These are phyloP conservation scores for Coemansia sp. DNA, from an alignment of 192 early-diverging fungal species.

Conservation along the genomic window DNA sequence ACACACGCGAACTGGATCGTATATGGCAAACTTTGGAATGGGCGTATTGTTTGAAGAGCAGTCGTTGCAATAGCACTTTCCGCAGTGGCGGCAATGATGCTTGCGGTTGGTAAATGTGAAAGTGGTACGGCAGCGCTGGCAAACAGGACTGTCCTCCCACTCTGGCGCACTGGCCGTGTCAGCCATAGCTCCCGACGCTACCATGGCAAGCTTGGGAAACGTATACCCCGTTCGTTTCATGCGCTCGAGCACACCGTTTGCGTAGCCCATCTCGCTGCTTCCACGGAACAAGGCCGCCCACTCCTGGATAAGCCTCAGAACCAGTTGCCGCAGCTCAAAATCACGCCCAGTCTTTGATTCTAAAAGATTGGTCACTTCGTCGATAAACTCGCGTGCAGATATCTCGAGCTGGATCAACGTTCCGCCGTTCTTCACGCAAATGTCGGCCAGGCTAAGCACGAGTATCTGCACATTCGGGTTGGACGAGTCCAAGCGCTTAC, in stretches of 20 bases:
- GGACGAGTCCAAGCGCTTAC: conserved; percentile 76
- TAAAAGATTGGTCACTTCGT: conserved; percentile 70
- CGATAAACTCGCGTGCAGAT: conserved; percentile 87
- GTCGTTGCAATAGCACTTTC: conserved; percentile 87
- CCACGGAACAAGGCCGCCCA: conserved; percentile 85
- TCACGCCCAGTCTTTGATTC: conserved; percentile 62
- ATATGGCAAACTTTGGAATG: conserved; percentile 85
- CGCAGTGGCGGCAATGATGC: conserved; percentile 98
- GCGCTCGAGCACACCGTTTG: conserved; percentile 75
- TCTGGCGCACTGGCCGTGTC: conserved; percentile 93
- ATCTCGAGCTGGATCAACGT: conserved; percentile 82
- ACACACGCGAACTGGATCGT: conserved; percentile 91
- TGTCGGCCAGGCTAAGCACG: conserved; percentile 85
- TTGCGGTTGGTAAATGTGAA: conserved; percentile 97
- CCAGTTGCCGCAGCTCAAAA: conserved; percentile 74
- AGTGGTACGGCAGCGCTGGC: conserved; percentile 87
- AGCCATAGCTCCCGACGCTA: conserved; percentile 67
- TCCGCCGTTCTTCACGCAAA: conserved; percentile 95
- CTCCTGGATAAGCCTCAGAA: conserved; percentile 79
- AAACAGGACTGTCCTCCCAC: conserved; percentile 94
- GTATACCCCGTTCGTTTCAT: conserved; percentile 71
- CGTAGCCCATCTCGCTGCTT: conserved; percentile 78
- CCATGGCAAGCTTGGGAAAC: conserved; percentile 72
- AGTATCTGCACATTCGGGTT: conserved; percentile 96
- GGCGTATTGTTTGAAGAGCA: conserved; percentile 89